Evolutionary conservation across 2,329 filamentous ascomycete species (phyloP).

Genomic region (Diaporthe vexans): DNA sequence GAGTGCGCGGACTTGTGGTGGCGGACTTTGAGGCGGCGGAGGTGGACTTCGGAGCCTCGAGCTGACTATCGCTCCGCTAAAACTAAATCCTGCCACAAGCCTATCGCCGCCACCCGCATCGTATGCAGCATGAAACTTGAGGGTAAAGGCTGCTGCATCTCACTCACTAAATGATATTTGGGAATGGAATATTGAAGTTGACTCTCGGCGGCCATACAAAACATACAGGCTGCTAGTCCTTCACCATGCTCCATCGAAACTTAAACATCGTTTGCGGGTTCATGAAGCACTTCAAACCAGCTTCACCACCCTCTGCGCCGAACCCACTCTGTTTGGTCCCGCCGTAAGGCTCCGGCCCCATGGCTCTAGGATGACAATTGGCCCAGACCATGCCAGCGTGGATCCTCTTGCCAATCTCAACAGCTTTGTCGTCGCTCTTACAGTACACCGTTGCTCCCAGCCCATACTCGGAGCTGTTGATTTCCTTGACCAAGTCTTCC

Average conservation of each 20-base stretch:
- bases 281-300: conserved; percentile 23
- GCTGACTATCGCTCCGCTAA: too few species aligned
- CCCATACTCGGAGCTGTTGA: conserved; percentile 13
- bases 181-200: too few species aligned
- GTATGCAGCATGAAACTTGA: too few species aligned
- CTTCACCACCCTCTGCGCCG: conserved; percentile 9
- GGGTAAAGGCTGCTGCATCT: too few species aligned
- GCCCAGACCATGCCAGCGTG: conserved; percentile 18
- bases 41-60: background rate
- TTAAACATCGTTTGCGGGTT: conserved; percentile 10
- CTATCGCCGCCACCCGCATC: too few species aligned
- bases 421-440: background rate
- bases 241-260: conserved; percentile 12
- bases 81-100: background rate
- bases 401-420: conserved; percentile 5
- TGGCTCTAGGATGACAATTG: conserved; percentile 6
- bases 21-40: conserved; percentile 15
- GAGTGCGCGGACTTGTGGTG: background rate
- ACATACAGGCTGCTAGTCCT: background rate
- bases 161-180: too few species aligned
- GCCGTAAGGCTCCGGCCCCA: conserved; percentile 12
- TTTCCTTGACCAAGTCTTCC: conserved; percentile 4
- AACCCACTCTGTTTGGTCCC: conserved; percentile 14
- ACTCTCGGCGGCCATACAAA: too few species aligned
- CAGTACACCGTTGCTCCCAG: conserved; percentile 9